phyloP scores from a whole-genome alignment of 2,329 filamentous ascomycete species.

The Pseudogymnoascus destructans region DNA sequence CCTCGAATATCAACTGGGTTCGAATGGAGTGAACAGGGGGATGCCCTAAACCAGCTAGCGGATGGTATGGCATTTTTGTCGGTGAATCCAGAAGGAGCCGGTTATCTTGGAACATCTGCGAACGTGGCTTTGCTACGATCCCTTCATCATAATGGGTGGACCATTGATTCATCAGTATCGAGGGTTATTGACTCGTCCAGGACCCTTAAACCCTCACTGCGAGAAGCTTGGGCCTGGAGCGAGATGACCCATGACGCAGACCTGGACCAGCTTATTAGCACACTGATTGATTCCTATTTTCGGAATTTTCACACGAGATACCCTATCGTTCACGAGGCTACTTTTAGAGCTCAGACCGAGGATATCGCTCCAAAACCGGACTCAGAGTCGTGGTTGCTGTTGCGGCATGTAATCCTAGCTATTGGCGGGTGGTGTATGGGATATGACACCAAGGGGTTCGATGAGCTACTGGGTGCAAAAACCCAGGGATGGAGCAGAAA shows the following conservation, averaged over 20 bases:
- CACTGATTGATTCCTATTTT: slow-evolving; percentile 31
- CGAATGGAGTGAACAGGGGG: slow-evolving; percentile 24
- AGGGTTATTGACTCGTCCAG: slow-evolving; percentile 19
- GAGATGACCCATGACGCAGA: slow-evolving; percentile 3
- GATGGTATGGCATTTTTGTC: slow-evolving; percentile 29
- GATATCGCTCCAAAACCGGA: slow-evolving; percentile 24
- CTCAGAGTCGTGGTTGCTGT: slow-evolving; percentile 26
- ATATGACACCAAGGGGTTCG: slow-evolving; percentile 20
- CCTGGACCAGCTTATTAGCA: not conserved
- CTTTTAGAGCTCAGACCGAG: slow-evolving; percentile 30
- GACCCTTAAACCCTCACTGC: slow-evolving; percentile 13
- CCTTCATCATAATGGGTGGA: slow-evolving; percentile 20
- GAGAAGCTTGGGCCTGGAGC: slow-evolving; percentile 13
- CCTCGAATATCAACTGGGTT: slow-evolving; percentile 25
- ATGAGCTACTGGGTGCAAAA: slow-evolving; percentile 24
- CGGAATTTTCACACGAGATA: slow-evolving; percentile 33
- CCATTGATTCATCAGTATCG: slow-evolving; percentile 14
- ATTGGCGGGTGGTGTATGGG: slow-evolving; percentile 28
- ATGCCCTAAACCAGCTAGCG: slow-evolving; percentile 22
- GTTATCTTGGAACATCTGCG: slow-evolving; percentile 26
- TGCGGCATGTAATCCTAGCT: slow-evolving; percentile 27
- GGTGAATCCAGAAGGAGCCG: slow-evolving; percentile 27
- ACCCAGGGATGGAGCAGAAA: slow-evolving; percentile 23
- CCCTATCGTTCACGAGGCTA: slow-evolving; percentile 34
- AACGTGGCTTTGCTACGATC: slow-evolving; percentile 25